Evolutionary conservation across 208 protist species (phyloP).

Genomic region (Leishmania turanica): DNA sequence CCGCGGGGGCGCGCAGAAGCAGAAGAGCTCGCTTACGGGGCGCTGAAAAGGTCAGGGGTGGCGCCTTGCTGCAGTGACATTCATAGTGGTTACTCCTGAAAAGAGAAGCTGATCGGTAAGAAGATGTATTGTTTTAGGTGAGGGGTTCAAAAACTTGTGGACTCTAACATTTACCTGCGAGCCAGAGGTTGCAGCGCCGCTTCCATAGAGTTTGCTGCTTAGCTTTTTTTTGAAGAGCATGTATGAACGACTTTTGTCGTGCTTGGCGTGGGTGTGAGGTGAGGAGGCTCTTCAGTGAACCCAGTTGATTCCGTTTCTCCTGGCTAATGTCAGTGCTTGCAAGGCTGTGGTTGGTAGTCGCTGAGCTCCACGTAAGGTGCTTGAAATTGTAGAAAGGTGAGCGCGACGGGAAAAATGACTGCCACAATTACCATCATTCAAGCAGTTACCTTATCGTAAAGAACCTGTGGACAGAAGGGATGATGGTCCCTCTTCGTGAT

Average conservation of each 20-base stretch:
- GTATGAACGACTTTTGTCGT: background rate
- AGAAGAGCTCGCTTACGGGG: no score
- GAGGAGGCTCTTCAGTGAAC: background rate
- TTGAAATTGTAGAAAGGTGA: background rate
- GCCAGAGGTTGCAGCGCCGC: background rate
- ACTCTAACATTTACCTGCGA: background rate
- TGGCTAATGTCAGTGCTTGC: background rate
- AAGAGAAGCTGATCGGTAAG: no score
- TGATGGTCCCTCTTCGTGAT: background rate
- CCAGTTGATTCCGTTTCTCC: background rate
- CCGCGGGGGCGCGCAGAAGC: no score
- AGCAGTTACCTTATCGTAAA: background rate
- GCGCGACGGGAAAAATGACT: background rate
- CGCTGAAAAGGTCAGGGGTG: no score
- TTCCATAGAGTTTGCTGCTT: background rate
- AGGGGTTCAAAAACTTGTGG: no score
- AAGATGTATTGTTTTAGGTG: no score
- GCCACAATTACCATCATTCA: background rate
- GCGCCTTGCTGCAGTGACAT: no score
- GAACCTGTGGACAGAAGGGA: background rate
- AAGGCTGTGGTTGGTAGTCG: background rate
- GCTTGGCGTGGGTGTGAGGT: background rate
- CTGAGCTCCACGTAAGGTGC: background rate
- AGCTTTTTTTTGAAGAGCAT: background rate
- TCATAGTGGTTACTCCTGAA: no score